Percentiles rank a stretch among this genome's conserved stretches.
These are phyloP conservation scores for Globisporangium irregulare DNA, from an alignment of 352 stramenopile species.

Conservation along the genomic window DNA sequence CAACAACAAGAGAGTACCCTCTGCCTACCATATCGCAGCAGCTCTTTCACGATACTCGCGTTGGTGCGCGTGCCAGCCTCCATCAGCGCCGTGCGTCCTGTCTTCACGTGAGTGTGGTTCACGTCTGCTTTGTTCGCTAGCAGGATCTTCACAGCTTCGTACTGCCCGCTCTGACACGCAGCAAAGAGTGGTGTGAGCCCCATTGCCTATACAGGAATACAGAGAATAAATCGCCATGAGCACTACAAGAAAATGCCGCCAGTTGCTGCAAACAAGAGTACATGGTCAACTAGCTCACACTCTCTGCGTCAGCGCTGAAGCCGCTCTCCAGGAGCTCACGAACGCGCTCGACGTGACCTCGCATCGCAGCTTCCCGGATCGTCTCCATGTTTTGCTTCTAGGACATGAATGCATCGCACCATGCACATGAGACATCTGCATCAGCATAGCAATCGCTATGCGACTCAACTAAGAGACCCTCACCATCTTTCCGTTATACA, in stretches of 20 bases:
- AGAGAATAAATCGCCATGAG: neutral
- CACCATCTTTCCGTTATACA: conserved; percentile 33
- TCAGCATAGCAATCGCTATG: neutral
- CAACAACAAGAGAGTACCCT: neutral
- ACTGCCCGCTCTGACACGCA: conserved; percentile 45
- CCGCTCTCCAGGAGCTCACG: conserved; percentile 43
- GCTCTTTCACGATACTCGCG: conserved; percentile 36
- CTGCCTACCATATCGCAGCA: conserved; percentile 55
- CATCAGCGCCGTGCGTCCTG: conserved; percentile 59
- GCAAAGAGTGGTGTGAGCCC: conserved; percentile 61
- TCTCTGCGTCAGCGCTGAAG: conserved; percentile 57
- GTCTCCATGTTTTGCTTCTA: conserved; percentile 68
- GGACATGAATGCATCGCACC: neutral
- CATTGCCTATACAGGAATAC: conserved; percentile 41
- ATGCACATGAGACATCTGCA: neutral
- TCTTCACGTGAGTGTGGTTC: conserved; percentile 52
- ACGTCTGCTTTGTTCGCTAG: conserved; percentile 42
- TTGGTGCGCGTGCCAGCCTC: conserved; percentile 46
- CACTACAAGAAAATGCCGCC: neutral
- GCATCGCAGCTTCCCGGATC: conserved; percentile 64
- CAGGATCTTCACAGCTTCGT: conserved; percentile 45
- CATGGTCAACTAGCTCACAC: conserved; percentile 23
- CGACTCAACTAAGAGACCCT: no score
- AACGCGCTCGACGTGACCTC: conserved; percentile 47
- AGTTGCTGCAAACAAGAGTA: neutral